Percentiles rank a stretch among this genome's conserved stretches.
Evolutionary conservation across 805 yeast genomes (phyloP).

Genomic region (Starmerella roubikii): DNA sequence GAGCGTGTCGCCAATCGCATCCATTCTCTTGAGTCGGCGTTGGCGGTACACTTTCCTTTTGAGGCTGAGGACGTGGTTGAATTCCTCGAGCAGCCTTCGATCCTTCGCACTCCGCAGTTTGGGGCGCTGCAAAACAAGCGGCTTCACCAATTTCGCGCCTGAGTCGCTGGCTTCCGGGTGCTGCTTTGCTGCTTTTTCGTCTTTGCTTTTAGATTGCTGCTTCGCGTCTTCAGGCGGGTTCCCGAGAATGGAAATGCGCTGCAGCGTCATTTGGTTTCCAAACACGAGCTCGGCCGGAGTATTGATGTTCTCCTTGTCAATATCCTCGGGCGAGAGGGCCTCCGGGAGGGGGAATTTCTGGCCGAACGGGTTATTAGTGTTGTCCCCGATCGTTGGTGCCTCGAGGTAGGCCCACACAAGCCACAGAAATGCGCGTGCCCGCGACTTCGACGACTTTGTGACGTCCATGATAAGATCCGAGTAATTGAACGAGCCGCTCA

Average conservation of each 20-base stretch:
- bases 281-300: slow-evolving; percentile 32
- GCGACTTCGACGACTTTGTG: slow-evolving; percentile 43
- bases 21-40: slow-evolving; percentile 16
- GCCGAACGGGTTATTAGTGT: slow-evolving; percentile 47
- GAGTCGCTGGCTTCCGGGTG: neutral
- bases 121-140: slow-evolving; percentile 3
- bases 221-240: neutral
- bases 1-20: slow-evolving; percentile 24
- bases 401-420: slow-evolving; percentile 67
- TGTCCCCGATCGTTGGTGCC: slow-evolving; percentile 42
- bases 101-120: slow-evolving; percentile 15
- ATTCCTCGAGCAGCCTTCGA: slow-evolving; percentile 14
- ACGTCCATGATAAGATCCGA: slow-evolving; percentile 53
- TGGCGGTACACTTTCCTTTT: slow-evolving; percentile 19
- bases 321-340: slow-evolving; percentile 22
- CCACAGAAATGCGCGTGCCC: slow-evolving; percentile 73
- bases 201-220: neutral
- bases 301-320: slow-evolving; percentile 32
- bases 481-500: slow-evolving; percentile 20
- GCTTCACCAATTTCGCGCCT: neutral
- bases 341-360: slow-evolving; percentile 32
- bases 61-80: slow-evolving; percentile 10
- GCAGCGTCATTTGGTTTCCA: slow-evolving; percentile 32
- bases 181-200: neutral
- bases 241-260: slow-evolving; percentile 28